A percentile compares a stretch with the other conserved stretches of the same genome.
These are phyloP conservation scores for Cercospora citrullina DNA, from an alignment of 2,329 filamentous ascomycete species.

Conservation along the genomic window DNA sequence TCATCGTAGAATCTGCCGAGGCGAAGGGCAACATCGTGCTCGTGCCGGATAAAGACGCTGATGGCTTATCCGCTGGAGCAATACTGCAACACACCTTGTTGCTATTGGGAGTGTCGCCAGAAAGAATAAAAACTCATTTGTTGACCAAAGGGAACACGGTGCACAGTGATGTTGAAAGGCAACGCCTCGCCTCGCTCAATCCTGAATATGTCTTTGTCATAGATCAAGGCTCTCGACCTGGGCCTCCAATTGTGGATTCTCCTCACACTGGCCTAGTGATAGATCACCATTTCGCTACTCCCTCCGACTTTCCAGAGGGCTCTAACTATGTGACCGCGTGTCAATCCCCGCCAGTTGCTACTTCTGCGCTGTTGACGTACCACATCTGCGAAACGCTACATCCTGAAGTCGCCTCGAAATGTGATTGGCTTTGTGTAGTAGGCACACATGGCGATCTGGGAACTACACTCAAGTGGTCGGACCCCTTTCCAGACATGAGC, in stretches of 20 bases:
- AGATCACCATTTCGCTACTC: constrained; percentile 62
- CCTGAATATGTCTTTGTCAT: constrained; percentile 63
- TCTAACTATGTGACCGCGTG: constrained; percentile 62
- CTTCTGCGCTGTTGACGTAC: constrained; percentile 64
- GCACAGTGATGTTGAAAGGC: constrained; percentile 56
- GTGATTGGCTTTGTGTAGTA: constrained; percentile 60
- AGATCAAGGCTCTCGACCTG: constrained; percentile 63
- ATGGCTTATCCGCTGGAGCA: constrained; percentile 64
- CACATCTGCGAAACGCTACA: constrained; percentile 61
- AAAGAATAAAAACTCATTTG: constrained; percentile 59
- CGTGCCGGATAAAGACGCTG: constrained; percentile 68
- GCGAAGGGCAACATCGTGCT: constrained; percentile 58
- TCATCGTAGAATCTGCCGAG: constrained; percentile 59
- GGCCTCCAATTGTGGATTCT: constrained; percentile 54
- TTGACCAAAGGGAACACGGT: constrained; percentile 61
- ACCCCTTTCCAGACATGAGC: constrained; percentile 66
- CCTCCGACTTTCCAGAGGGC: constrained; percentile 59
- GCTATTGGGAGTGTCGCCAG: constrained; percentile 56
- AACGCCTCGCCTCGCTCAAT: constrained; percentile 51
- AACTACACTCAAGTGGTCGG: constrained; percentile 63
- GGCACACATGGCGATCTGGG: constrained; percentile 69
- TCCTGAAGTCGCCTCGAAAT: constrained; percentile 49
- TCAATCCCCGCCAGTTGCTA: constrained; percentile 64
- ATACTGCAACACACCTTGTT: constrained; percentile 62
- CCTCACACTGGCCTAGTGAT: constrained; percentile 59